These are phyloP conservation scores for Acanthochlamys bracteata DNA, from an alignment of 106 monocot genomes.

Conservation along the genomic window DNA sequence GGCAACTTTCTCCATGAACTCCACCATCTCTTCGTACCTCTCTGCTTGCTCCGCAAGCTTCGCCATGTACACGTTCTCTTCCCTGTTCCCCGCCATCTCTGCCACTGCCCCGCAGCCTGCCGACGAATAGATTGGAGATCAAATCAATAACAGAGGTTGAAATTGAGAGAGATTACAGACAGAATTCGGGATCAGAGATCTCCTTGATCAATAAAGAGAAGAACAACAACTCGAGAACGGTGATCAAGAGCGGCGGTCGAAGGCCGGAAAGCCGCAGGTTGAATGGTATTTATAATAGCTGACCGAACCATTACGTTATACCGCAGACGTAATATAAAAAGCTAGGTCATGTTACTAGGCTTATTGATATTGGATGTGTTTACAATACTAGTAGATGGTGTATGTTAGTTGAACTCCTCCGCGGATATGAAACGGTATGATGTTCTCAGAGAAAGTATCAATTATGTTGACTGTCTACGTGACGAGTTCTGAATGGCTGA, in stretches of 20 bases:
- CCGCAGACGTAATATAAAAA: no score
- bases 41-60: constrained; percentile 5
- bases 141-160: background rate
- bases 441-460: background rate
- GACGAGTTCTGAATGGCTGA: background rate
- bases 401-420: no score
- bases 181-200: background rate
- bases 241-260: no score
- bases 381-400: no score
- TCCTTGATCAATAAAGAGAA: background rate
- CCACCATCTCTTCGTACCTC: constrained; percentile 3
- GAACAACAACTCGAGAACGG: background rate
- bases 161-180: background rate
- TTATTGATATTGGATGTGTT: no score
- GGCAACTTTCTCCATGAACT: background rate
- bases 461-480: background rate
- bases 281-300: no score
- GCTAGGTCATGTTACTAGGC: no score
- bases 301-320: no score
- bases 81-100: background rate
- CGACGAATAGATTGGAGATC: background rate
- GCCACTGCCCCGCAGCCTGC: background rate
- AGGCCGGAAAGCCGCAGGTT: no score
- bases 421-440: no score
- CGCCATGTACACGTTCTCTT: constrained; percentile 2